phyloP scores from a whole-genome alignment of 208 protist species.

The Acanthamoeba divionensis region DNA sequence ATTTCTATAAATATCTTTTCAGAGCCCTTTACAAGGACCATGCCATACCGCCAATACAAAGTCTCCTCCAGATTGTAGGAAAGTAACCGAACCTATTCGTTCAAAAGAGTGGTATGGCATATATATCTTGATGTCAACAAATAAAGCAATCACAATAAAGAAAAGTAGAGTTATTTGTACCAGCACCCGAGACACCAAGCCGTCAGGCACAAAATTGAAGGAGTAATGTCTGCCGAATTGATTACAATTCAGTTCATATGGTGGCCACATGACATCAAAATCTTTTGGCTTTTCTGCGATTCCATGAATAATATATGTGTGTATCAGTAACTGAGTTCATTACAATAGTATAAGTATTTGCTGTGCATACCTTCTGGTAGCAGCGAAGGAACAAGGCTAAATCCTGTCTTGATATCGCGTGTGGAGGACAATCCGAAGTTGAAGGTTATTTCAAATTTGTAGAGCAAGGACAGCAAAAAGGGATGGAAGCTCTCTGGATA shows the following conservation, averaged over 20 bases:
- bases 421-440: background rate
- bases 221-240: background rate
- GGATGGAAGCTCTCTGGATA: constrained; percentile 7
- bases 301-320: too few relatives aligned
- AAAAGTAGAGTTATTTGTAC: too few relatives aligned
- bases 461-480: constrained; percentile 42
- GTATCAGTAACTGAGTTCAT: too few relatives aligned
- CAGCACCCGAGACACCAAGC: too few relatives aligned
- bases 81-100: background rate
- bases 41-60: constrained; percentile 30
- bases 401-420: background rate
- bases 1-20: background rate
- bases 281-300: constrained; percentile 6
- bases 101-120: too few relatives aligned
- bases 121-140: too few relatives aligned
- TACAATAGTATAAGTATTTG: too few relatives aligned
- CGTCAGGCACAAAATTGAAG: too few relatives aligned
- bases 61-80: background rate
- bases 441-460: constrained; percentile 48
- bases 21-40: background rate
- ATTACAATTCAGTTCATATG: background rate
- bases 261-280: background rate
- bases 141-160: too few relatives aligned
- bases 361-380: background rate
- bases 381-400: constrained; percentile 13